Evolutionary conservation across 1,284 basidiomycete genomes (phyloP), one percentile per base, ranked within the genome.

Genomic region (Grifola frondosa): DNA sequence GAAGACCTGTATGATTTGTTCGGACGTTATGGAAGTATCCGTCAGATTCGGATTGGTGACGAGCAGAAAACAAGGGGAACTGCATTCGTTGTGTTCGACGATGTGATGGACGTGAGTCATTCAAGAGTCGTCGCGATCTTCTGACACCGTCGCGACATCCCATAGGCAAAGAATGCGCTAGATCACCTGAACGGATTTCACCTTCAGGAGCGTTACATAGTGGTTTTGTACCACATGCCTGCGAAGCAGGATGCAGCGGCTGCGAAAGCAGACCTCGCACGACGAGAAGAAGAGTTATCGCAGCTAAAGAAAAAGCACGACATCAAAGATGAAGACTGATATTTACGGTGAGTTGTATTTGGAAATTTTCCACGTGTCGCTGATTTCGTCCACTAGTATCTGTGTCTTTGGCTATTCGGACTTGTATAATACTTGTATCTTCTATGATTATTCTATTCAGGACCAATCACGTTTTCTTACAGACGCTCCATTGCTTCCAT

Each of bases 161-260:
- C 35, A 12, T 58, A 94, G 85, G 92, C 91, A 13, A 97, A 97
- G 69, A 94, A 95, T 60, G 96, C 96, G 1, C 81, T 97, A 43
- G 94, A 96, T 62, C 91, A 97, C 66, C 67, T 99, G 61, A 99
- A 99, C 59, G 97, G 96, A 29, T 99, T 99, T 73, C 96, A 99
- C 71, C 69, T 99, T 50, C 93, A 97, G 72, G 96, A 97, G 67
- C 84, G 97, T 24, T 99, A 99, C 68, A 96, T 99, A 45, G 91
- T 95, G 40, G 96, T 99, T 12, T 73, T 99, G 21, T 98, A 97
- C 61, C 96, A 99, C 63, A 96, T 98, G 83, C 94, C 94, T 28
- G 88, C 92, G 16, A 92, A 94, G 65, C 90, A 95, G 60, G 91
- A 97, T 55, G 90, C 91, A 3, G 89, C 89, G 2, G 87, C 89